Conservation (phyloP, 495 filamentous ascomycete genomes). For the Ramalina intermedia region DNA sequence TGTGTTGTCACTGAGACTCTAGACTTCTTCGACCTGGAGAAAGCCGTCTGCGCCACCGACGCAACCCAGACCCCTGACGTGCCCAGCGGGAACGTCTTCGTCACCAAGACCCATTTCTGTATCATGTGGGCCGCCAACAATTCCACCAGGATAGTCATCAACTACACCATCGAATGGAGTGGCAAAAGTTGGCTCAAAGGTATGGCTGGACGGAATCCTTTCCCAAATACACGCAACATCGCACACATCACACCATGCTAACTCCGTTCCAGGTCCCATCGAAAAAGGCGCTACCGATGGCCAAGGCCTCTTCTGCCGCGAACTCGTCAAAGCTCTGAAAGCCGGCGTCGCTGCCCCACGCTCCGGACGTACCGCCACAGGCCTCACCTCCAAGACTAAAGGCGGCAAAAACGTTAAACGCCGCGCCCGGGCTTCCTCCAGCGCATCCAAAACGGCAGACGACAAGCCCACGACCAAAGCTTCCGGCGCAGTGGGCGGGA, state of each 20-base stretch:
- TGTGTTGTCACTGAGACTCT: constrained; percentile 77
- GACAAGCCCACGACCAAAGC: constrained; percentile 20
- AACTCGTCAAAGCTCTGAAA: constrained; percentile 59
- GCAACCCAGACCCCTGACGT: constrained; percentile 89
- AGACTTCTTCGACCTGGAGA: constrained; percentile 75
- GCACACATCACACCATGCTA: constrained; percentile 2
- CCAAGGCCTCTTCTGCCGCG: constrained; percentile 64
- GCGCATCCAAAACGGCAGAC: constrained; percentile 29
- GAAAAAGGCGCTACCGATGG: constrained; percentile 92
- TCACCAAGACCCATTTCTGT: constrained; percentile 85
- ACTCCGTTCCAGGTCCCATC: constrained; percentile 54
- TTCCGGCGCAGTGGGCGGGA: constrained; percentile 10
- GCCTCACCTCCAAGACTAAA: constrained; percentile 31
- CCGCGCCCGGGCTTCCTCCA: constrained; percentile 40
- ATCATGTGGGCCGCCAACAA: constrained; percentile 82
- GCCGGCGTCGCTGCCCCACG: constrained; percentile 43
- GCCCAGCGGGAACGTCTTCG: constrained; percentile 83
- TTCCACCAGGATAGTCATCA: constrained; percentile 67
- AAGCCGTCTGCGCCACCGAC: constrained; percentile 62
- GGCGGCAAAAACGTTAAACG: constrained; percentile 29
- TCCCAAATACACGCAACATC: neutral
- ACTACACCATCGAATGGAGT: constrained; percentile 84
- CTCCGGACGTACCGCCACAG: constrained; percentile 34
- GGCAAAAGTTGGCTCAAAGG: constrained; percentile 98
- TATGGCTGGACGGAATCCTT: constrained; percentile 24